Evolutionary conservation across 1,284 basidiomycete species (phyloP), one percentile per base, ranked within the genome.

Genomic region (Ceratobasidium sp.): DNA sequence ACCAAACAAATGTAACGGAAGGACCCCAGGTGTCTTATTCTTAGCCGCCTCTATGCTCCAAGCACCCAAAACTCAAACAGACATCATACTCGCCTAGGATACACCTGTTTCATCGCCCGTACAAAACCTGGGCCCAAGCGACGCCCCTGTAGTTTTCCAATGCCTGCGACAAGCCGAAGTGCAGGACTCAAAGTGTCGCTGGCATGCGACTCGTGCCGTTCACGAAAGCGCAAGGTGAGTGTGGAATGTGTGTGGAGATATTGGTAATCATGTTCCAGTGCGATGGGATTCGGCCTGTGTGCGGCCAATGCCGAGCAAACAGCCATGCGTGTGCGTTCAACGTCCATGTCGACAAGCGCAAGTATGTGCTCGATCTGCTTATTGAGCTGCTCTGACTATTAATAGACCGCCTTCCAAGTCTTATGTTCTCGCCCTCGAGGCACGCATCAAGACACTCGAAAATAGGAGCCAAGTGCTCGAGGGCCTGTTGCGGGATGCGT

Each of bases 121-220:
- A 29, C 8, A 32, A 53, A 53, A 27, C 22, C 25, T 32, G 22
- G 5, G 10, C 22, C 12, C 22, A 49, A 49, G 8, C 22, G 22
- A 49, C 38, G 45, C 7, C 45, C 13, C 22, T 49, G 45, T 20
- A 13, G 20, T 8, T 22, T 20, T 8, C 45, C 45, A 20, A 62
- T 62, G 58, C 58, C 58, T 8, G 58, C 58, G 31, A 27, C 58
- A 8, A 62, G 58, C 31, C 43, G 58, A n/a, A 62, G 58, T 38
- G 58, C 58, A 5, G 58, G 58, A n/a, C 31, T 62, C 6, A 64
- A 64, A n/a, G 60, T 64, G 7, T 64, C 60, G 2, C 60, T 64
- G 15, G 60, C 60, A 6, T 64, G 60, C 35, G 60, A 64, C 47
- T 64, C 47, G 3, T 64, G 60, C 29, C 47, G 60, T 10, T 64